Evolutionary conservation across 2,329 filamentous ascomycete genomes (phyloP), one percentile per base, ranked within the genome.

Genomic region (Endothia cerciana): DNA sequence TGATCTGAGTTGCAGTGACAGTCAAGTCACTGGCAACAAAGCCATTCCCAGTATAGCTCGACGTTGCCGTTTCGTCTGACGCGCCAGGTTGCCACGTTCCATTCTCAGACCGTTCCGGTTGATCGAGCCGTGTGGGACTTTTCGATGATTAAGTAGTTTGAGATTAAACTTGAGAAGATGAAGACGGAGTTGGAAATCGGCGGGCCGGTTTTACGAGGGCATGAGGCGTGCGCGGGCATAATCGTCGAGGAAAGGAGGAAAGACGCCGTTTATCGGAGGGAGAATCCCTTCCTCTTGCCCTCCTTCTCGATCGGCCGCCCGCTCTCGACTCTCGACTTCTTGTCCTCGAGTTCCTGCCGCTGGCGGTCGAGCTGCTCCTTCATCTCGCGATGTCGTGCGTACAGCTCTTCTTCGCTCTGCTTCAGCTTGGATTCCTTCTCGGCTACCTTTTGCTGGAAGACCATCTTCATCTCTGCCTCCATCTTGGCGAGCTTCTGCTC

Each of bases 381-480:
- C 95, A 99, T 99, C 85, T 99, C 95, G 78, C 94, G 90, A 85
- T 99, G 95, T 74, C 95, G 91, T 72, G 95, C 94, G 77, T 98
- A 98, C 66, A 99, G 85, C 85, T 99, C 95, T 80, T 99, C 95
- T 81, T 99, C 95, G 85, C 93, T 97, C 84, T 98, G 95, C 85
- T 97, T 97, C 79, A 99, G 85, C 84, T 99, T 99, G 88, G 93
- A 97, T 83, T 99, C 95, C 86, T 99, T 99, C 82, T 99, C 95
- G 72, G 93, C 89, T 40, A 99, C 95, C 91, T 99, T 99, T 80
- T 99, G 95, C 81, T 98, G 95, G 93, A 99, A 99, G 73, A 99
- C 95, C 92, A 97, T 97, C 92, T 99, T 99, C 95, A 99, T 99
- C 82, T 99, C 95, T 76, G 93, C 89, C 82, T 99, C 95, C 95